phyloP scores from a whole-genome alignment of 805 yeast genomes.

The Nakazawaea wyomingensis region DNA sequence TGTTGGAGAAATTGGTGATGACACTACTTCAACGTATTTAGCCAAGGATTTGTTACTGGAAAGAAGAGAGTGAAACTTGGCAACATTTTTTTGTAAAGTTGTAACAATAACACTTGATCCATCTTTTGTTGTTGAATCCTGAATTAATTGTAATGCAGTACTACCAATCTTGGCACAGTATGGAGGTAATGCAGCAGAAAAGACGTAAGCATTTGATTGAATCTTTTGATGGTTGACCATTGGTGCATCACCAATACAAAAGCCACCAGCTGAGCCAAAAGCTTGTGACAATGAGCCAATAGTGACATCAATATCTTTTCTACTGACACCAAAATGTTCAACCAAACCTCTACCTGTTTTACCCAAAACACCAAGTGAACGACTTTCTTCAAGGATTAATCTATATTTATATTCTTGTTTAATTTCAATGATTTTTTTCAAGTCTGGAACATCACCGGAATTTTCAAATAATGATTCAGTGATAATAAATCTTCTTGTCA shows the following conservation, averaged over 20 bases:
- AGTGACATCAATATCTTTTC: conserved; percentile 76
- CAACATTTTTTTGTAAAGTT: conserved; percentile 35
- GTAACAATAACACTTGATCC: conserved; percentile 33
- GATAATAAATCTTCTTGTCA: conserved; percentile 85
- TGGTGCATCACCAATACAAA: conserved; percentile 77
- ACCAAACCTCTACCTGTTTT: conserved; percentile 78
- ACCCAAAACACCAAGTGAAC: conserved; percentile 85
- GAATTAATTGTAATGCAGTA: conserved; percentile 46
- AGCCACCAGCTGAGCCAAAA: conserved; percentile 86
- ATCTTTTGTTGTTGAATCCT: conserved; percentile 23
- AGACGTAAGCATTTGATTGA: conserved; percentile 84
- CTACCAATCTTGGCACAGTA: conserved; percentile 71
- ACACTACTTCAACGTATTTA: conserved; percentile 44
- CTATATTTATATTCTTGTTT: conserved; percentile 82
- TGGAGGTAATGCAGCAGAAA: conserved; percentile 92
- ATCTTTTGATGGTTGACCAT: conserved; percentile 93
- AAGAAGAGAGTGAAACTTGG: conserved; percentile 35
- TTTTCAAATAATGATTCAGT: conserved; percentile 87
- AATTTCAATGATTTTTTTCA: conserved; percentile 63
- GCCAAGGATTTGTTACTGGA: conserved; percentile 29
- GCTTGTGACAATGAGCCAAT: conserved; percentile 82
- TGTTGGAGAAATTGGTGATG: conserved; percentile 59
- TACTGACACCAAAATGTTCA: conserved; percentile 65
- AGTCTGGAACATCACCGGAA: conserved; percentile 73
- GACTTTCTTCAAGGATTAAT: conserved; percentile 80